Percentiles rank a stretch among this genome's conserved stretches.
Evolutionary conservation across 768 basidiomycete genomes (phyloP).

Genomic region (Sporobolomyces phaffii): DNA sequence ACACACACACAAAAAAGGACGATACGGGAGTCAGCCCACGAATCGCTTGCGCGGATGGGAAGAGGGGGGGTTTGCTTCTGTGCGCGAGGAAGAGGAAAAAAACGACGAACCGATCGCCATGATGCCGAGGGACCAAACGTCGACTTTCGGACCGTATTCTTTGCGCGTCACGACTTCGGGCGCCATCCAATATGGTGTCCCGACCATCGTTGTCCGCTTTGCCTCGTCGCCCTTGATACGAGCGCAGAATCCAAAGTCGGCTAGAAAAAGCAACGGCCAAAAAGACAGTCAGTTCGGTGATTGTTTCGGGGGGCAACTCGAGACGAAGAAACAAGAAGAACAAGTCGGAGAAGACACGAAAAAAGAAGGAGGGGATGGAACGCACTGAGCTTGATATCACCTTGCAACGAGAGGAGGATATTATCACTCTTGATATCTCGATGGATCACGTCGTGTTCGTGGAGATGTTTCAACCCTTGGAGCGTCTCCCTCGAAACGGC

Average conservation of each 20-base stretch:
- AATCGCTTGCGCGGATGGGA: neutral
- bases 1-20: neutral
- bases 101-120: constrained; percentile 61
- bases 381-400: constrained; percentile 97
- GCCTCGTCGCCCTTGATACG: constrained; percentile 66
- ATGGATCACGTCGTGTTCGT: constrained; percentile 94
- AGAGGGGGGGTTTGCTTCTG: no score
- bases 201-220: constrained; percentile 92
- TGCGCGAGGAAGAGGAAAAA: no score
- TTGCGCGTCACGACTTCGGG: constrained; percentile 83
- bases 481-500: constrained; percentile 88
- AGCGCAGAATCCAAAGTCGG: constrained; percentile 94
- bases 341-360: neutral
- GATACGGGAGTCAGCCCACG: neutral
- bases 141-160: constrained; percentile 90
- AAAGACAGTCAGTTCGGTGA: neutral
- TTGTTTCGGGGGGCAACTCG: no score
- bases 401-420: constrained; percentile 80
- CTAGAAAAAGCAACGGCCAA: constrained; percentile 4
- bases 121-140: constrained; percentile 96
- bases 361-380: constrained; percentile 39
- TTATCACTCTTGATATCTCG: constrained; percentile 99
- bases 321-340: neutral
- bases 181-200: constrained; percentile 99
- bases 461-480: constrained; percentile 88